Conservation (phyloP, 441 rosid genomes). For the Geranium incanum region DNA sequence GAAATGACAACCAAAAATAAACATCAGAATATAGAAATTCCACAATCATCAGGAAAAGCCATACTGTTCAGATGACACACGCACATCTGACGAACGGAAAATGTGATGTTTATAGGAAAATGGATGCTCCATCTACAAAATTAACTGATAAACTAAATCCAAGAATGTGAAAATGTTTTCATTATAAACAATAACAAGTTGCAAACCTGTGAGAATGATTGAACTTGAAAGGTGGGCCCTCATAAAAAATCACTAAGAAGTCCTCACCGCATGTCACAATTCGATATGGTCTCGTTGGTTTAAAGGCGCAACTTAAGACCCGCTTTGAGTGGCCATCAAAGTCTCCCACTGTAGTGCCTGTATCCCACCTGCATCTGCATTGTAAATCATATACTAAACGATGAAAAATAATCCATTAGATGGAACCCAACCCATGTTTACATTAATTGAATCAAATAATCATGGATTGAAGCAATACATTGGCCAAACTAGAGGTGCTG, state of each 20-base stretch:
- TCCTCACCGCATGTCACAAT: constrained; percentile 1
- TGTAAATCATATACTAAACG: not conserved
- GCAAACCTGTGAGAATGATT: constrained; percentile 4
- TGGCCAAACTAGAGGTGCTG: too few species aligned
- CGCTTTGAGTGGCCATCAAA: not conserved
- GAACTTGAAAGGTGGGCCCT: constrained; percentile 6
- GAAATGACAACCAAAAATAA: not conserved
- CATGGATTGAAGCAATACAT: too few species aligned
- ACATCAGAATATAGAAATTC: not conserved
- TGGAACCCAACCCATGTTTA: too few species aligned
- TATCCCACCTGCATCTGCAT: constrained; percentile 1
- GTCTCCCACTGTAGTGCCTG: constrained; percentile 2
- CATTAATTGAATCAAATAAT: too few species aligned
- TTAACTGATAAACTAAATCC: too few species aligned
- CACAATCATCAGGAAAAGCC: not conserved
- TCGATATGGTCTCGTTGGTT: not conserved
- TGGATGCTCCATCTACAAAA: too few species aligned
- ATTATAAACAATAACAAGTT: not conserved
- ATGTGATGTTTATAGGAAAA: too few species aligned
- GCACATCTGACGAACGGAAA: too few species aligned
- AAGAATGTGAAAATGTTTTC: not conserved
- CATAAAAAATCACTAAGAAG: constrained; percentile 2
- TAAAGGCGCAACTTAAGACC: constrained; percentile 4
- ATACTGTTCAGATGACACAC: not conserved
- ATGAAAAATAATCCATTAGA: too few species aligned